phyloP scores from a whole-genome alignment of 2,329 filamentous ascomycete species.

The Colletotrichum destructivum region DNA sequence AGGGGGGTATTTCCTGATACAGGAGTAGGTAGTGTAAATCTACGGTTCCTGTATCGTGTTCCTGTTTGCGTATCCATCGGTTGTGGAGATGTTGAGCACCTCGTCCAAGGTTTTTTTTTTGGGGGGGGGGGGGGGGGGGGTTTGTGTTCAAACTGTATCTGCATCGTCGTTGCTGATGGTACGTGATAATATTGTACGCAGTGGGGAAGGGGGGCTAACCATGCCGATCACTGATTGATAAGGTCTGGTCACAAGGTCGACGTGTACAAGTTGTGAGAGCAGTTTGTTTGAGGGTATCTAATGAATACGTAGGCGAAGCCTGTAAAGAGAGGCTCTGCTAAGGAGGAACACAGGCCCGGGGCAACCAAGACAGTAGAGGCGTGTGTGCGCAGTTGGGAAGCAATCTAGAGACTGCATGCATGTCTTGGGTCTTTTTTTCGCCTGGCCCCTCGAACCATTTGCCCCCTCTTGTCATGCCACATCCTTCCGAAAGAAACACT shows the following conservation, averaged over 20 bases:
- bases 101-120: background rate
- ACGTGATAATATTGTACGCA: conserved; percentile 6
- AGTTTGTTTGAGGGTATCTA: conserved; percentile 35
- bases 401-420: background rate
- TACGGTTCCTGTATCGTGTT: background rate
- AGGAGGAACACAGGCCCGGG: conserved; percentile 9
- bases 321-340: conserved; percentile 3
- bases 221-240: conserved; percentile 20
- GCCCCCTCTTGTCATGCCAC: background rate
- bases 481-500: background rate
- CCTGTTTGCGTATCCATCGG: background rate
- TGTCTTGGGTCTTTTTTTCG: conserved; percentile 14
- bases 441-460: conserved; percentile 8
- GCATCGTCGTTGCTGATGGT: conserved; percentile 3
- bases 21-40: too few species aligned
- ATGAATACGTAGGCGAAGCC: conserved; percentile 7
- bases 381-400: background rate
- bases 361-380: background rate
- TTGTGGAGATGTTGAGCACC: background rate
- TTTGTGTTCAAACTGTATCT: too few species aligned
- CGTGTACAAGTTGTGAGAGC: background rate
- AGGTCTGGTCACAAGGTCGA: background rate
- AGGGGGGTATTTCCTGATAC: background rate
- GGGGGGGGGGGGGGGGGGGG: too few species aligned
- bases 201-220: background rate